Conservation (phyloP, 2,329 filamentous ascomycete genomes). For the Penicillium sp. region DNA sequence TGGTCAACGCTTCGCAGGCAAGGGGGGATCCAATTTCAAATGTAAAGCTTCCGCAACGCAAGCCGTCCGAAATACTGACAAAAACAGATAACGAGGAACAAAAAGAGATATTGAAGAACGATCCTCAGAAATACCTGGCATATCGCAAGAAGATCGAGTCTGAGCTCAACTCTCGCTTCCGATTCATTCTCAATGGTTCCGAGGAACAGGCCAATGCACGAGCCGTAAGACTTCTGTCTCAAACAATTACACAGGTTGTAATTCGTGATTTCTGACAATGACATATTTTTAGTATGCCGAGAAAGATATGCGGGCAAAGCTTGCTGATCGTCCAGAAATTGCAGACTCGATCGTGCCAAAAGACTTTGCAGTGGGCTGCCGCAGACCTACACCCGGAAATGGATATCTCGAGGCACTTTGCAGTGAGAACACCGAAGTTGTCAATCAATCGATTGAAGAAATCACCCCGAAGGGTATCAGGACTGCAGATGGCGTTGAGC, state of each 20-base stretch:
- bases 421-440: slow-evolving; percentile 40
- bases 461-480: slow-evolving; percentile 39
- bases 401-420: slow-evolving; percentile 18
- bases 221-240: slow-evolving; percentile 11
- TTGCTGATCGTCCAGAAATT: slow-evolving; percentile 11
- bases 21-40: slow-evolving; percentile 24
- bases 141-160: slow-evolving; percentile 33
- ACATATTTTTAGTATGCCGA: not conserved
- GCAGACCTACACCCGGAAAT: slow-evolving; percentile 25
- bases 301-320: slow-evolving; percentile 16
- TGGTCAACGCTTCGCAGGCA: slow-evolving; percentile 20
- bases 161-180: slow-evolving; percentile 27
- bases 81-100: slow-evolving; percentile 9
- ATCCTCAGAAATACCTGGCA: slow-evolving; percentile 22
- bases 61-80: not conserved
- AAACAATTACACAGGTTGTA: not conserved
- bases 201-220: slow-evolving; percentile 46
- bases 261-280: not conserved
- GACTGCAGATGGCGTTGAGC: slow-evolving; percentile 21
- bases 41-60: slow-evolving; percentile 12
- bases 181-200: slow-evolving; percentile 42
- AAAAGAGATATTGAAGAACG: slow-evolving; percentile 15
- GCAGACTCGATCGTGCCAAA: slow-evolving; percentile 12
- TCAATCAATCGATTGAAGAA: slow-evolving; percentile 40
- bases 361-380: slow-evolving; percentile 17